Evolutionary conservation across 352 stramenopile genomes (phyloP), one percentile per base, ranked within the genome.

Genomic region (Phytophthora quininea): DNA sequence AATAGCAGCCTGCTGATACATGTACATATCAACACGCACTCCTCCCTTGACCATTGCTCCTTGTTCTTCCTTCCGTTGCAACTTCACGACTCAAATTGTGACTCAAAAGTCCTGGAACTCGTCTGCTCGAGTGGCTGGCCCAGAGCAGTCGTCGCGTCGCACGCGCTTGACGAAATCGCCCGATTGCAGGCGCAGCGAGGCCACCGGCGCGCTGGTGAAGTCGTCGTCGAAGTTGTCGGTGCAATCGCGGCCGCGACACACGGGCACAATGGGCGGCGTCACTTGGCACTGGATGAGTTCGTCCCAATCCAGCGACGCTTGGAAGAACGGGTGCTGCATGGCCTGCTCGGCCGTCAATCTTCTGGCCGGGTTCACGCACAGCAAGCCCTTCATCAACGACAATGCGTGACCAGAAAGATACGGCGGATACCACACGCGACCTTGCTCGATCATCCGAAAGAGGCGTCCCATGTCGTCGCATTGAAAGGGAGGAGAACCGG

Each of bases 211-310:
- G 35, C 57, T 84, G 38, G 87, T 95, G 63, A 93, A 95, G 56
- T 87, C 87, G 67, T 93, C 84, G 81, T 95, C 87, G 68, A 95
- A 95, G 70, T 95, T 93, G 35, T 85, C 70, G 8, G 84, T 93
- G 69, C 78, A 90, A 15, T 92, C 86, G 67, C 63, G 52, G 42
- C 80, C 79, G 35, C 54, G 50, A 48, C 79, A 88, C n/a, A 76
- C 54, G 2, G 85, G 87, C 8, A 88, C 71, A 35, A 95, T 89
- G 35, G 87, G 87, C 29, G 87, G 87, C 31, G 58, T 45, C 33
- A 92, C 67, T 33, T 91, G 79, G 58, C 84, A 82, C 56, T 86
- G 77, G 31, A 88, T 64, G 30, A 95, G 58, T 19, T 88, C 71
- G 47, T 86, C 59, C 87, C 87, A 95, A 57, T 92, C 69, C 8